A percentile compares a stretch with the other conserved stretches of the same genome.
These are phyloP conservation scores for Bruguiera parviflora DNA, from an alignment of 345 rosid species.

Conservation along the genomic window DNA sequence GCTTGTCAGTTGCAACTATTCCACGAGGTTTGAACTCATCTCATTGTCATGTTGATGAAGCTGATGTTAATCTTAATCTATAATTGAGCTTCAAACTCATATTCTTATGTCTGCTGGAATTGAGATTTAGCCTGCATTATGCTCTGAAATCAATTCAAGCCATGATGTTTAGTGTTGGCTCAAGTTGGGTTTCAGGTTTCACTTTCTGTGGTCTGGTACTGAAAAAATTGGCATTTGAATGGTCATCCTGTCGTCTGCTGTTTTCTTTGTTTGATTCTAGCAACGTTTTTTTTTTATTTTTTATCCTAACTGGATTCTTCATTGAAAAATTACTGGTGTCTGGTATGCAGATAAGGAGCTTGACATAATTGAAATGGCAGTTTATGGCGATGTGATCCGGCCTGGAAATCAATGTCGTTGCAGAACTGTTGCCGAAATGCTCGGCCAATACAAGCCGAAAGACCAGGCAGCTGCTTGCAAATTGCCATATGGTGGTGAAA, in stretches of 20 bases:
- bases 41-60: too few species aligned
- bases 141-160: too few species aligned
- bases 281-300: too few species aligned
- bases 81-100: too few species aligned
- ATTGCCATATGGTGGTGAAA: constrained; percentile 48
- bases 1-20: too few species aligned
- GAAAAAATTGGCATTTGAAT: background rate
- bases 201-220: too few species aligned
- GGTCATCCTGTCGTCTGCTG: background rate
- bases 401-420: constrained; percentile 94
- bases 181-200: too few species aligned
- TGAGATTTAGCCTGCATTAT: too few species aligned
- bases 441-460: constrained; percentile 70
- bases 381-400: constrained; percentile 81
- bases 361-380: constrained; percentile 94
- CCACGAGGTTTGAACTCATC: too few species aligned
- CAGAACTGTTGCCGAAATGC: constrained; percentile 80
- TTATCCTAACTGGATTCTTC: background rate
- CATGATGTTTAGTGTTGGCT: too few species aligned
- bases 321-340: background rate
- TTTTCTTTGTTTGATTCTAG: background rate
- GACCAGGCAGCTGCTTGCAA: constrained; percentile 63
- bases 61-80: too few species aligned
- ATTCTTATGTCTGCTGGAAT: too few species aligned
- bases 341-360: constrained; percentile 76